Base-by-base conservation (phyloP, 1,284 basidiomycete genomes). In the Heterobasidion parviporum region DNA sequence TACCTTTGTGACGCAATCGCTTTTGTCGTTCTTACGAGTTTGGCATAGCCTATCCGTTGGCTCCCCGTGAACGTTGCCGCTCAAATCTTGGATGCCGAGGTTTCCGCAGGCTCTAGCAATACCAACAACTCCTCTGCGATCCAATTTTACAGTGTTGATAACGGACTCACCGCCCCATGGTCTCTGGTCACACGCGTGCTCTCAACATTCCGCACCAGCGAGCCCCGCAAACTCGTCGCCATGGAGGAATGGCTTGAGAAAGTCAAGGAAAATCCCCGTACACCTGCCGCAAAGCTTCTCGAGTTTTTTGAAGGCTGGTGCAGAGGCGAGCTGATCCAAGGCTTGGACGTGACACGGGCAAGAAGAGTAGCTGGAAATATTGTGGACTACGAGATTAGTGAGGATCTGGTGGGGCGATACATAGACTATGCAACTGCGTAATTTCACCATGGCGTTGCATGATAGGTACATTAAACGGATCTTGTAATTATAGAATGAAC, bases 41-140 rank as follows among this genome's bases (percentile, higher is more conserved):
- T 2, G 18, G 18, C n/a, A 35, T 34, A 61, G 61, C 45, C 49
- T 26, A 38, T 54, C 3, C 57, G 54, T 10, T 60, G 59, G 57
- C 50, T 60, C 35, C 61, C 61, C 14, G 54, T 54, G 3, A 56
- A 62, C 52, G 43, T 62, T 38, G 59, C 59, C 7, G 56, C 61
- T 3, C 34, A 56, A 7, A 32, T 48, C 2, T 46, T 54, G 12
- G 18, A 14, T 18, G 10, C 46, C 33, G 15, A 9, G 20, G 41
- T 9, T 35, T 32, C 51, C 5, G 15, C n/a, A 9, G 18, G 18
- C 18, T 35, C 6, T 15, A 9, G 6, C 41, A 18, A 12, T 33
- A 9, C 44, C 15, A 14, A 14, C 4, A 12, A 10, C 18, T n/a
- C n/a, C 45, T 5, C 16, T 32, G 7, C n/a, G 8, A 41, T 35